Base-by-base conservation (phyloP, 805 yeast species). In the Teunomyces funiuensis region DNA sequence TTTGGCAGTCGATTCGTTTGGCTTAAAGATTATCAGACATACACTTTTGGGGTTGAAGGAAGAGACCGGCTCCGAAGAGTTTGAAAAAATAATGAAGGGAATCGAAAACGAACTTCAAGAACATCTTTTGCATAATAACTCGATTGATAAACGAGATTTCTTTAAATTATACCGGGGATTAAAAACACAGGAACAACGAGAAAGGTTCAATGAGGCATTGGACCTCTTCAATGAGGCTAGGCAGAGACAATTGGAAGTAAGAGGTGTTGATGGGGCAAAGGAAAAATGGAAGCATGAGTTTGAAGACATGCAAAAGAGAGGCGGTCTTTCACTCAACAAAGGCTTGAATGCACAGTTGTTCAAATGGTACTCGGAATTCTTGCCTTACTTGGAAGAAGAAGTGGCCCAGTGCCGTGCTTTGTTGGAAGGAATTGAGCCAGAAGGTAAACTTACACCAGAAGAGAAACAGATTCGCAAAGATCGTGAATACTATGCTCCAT, bases 251-350 rank as follows among this genome's bases (percentile, higher is more conserved):
- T 59, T 93, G 23, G 99, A 93, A 62, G 69, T 79, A 14, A 76
- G 85, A 44, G 91, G 96, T 2, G 71, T 86, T 1, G 90, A 85
- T 48, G 90, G 91, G 1, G 95, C 98, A 0, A 80, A 78, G 47
- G 88, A 83, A 54, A 84, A 86, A 60, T 91, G 99, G 99, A 83
- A 80, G 58, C 83, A 82, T 51, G 90, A 83, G 48, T 84, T 78
- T 51, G 95, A 88, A 52, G 80, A 77, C 40, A 73, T 80, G 55
- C 70, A 71, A 43, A 71, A 74, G 36, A 73, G 83, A 49, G 88
- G 88, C 16, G 79, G 73, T 9, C 55, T 77, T 40, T 60, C 79
- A 3, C 61, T 80, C 28, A 76, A 79, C 34, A 77, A 79, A 43
- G 75, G 79, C 9, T 66, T 90, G 28, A 89, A 88, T 44, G 82